phyloP scores from a whole-genome alignment of 2,329 filamentous ascomycete genomes.

The Plenodomus biglobosus region DNA sequence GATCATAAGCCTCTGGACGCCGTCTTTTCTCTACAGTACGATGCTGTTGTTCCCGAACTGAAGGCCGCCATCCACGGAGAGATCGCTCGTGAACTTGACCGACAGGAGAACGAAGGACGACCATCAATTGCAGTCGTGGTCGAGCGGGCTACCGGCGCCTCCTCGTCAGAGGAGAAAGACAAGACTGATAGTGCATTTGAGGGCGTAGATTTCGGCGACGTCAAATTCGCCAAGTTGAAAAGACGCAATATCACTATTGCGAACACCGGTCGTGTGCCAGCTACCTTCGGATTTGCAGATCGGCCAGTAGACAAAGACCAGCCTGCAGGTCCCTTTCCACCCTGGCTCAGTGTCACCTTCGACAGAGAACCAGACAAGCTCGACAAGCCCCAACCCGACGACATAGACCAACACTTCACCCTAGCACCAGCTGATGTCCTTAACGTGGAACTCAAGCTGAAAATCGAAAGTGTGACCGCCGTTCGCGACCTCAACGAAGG shows the following conservation, averaged over 20 bases:
- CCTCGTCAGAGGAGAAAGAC: slow-evolving; percentile 17
- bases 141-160: slow-evolving; percentile 54
- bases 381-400: slow-evolving; percentile 30
- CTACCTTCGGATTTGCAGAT: slow-evolving; percentile 78
- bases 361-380: slow-evolving; percentile 52
- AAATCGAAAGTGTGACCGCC: slow-evolving; percentile 64
- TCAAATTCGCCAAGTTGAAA: slow-evolving; percentile 69
- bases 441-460: slow-evolving; percentile 67
- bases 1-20: slow-evolving; percentile 93
- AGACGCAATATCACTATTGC: slow-evolving; percentile 76
- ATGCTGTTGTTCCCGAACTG: slow-evolving; percentile 80
- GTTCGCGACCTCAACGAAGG: slow-evolving; percentile 73
- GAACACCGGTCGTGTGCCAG: slow-evolving; percentile 83
- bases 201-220: slow-evolving; percentile 75
- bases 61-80: slow-evolving; percentile 84
- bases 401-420: slow-evolving; percentile 56
- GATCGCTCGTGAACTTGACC: slow-evolving; percentile 83
- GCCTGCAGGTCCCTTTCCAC: slow-evolving; percentile 50
- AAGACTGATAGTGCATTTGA: slow-evolving; percentile 49
- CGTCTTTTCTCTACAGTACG: slow-evolving; percentile 80
- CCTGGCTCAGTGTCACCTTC: slow-evolving; percentile 73
- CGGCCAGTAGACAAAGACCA: slow-evolving; percentile 58
- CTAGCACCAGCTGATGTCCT: slow-evolving; percentile 84
- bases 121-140: slow-evolving; percentile 82
- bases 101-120: slow-evolving; percentile 85